Evolutionary conservation across 257 asterid species (phyloP), one percentile per base, ranked within the genome.

Genomic region (Anisodus tanguticus): DNA sequence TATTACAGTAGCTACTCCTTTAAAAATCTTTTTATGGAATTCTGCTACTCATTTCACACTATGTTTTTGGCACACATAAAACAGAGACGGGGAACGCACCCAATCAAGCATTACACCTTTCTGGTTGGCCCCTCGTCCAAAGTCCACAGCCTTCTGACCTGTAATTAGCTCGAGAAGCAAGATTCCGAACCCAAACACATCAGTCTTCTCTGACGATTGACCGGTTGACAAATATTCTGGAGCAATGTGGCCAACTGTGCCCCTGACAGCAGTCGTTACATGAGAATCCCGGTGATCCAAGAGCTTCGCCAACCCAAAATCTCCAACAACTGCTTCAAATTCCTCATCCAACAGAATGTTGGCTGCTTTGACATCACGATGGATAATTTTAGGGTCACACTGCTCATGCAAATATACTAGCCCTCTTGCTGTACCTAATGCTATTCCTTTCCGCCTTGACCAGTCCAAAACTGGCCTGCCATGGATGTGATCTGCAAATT

Each of bases 281-380:
- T 88, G 90, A 8, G 90, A 77, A 55, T 88, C 90, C 43, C 76
- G 80, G 83, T 88, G 88, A 76, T 88, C 88, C 81, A 88, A 64
- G 45, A 88, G 88, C 83, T 85, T 88, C 4, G 88, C 90, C 13
- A 88, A 72, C 63, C 90, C 90, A 35, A 88, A 88, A 39, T 88
- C 90, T 35, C 90, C 90, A 12, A 88, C 87, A 10, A 88, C 87
- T 15, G 90, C 90, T 45, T 88, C 90, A 57, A 76, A 85, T 37
- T 85, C 82, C 26, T 83, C 85, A 41, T 88, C 90, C 51, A 88
- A 82, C 80, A 88, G 81, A 12, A 88, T 70, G 49, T 88, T 88
- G n/a, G 90, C 90, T 39, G 90, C 90, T 83, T 88, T 88, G 10
- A 88, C 90, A 71, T 88, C 88, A n/a, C 90, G 66, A 82, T 88